Evolutionary conservation across 140 eudicot genomes (phyloP), one percentile per base, ranked within the genome.

Genomic region (Erigeron philadelphicus): DNA sequence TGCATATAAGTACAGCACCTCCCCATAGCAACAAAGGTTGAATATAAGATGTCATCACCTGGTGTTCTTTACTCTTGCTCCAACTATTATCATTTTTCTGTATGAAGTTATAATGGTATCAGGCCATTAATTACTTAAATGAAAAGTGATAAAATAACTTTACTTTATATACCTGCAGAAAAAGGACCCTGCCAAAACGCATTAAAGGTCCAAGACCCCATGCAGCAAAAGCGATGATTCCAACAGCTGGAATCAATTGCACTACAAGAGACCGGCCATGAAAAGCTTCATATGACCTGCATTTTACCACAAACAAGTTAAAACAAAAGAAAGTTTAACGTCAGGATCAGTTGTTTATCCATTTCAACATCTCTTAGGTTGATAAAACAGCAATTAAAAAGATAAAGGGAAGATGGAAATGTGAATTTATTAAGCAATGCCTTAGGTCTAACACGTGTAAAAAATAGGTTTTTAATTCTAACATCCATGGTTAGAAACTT

Each of bases 21-120:
- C 88, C 84, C 96, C 96, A 88, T 43, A 85, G 79, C 71, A 88
- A 81, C 84, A 88, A 55, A 50, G 94, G 96, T 76, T 76, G 93
- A 64, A 86, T 64, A 73, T 88, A 88, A 6, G 89, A 85, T 57
- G 86, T 86, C 76, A 79, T 64, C 75, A 81, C 80, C 66, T 77
- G 72, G 62, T 83, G 81, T 54, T 79, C 73, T 75, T 82, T 78
- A 68, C 90, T 88, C 80, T 66, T 81, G 74, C 75, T 78, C 93
- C 93, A 85, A 66, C 45, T 81, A 48, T 49, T 80, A 44, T 82
- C 93, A 63, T 53, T 77, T 48, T 88, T 85, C 93, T 85, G 83
- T 82, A 83, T 54, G 25, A 81, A 73, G 46, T 76, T 40, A 52
- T 53, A 45, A 66, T 7, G 58, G 35, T 43, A 38, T 63, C 61